phyloP scores from a whole-genome alignment of 2,329 filamentous ascomycete genomes.

The Moelleriella libera region DNA sequence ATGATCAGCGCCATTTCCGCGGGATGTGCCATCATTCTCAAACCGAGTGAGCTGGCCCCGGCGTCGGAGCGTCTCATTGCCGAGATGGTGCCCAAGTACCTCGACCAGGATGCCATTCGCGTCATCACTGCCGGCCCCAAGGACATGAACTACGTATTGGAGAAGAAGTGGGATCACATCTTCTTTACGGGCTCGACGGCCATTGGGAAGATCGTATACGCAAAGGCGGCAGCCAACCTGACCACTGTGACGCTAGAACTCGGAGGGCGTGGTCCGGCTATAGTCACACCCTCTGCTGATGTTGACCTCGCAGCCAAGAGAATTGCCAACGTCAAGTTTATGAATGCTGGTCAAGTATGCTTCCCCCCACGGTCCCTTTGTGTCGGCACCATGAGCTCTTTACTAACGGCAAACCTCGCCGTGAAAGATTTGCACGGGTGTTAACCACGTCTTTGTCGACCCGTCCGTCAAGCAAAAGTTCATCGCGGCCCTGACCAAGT shows the following conservation, averaged over 20 bases:
- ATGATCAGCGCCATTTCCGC: conserved; percentile 27
- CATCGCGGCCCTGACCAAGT: conserved; percentile 16
- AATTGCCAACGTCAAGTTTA: conserved; percentile 25
- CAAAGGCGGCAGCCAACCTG: conserved; percentile 28
- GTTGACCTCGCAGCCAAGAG: conserved; percentile 26
- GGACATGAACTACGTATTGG: conserved; percentile 21
- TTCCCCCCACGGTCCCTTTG: background rate
- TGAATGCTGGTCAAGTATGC: conserved; percentile 21
- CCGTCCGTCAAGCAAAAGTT: conserved; percentile 22
- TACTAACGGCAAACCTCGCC: no score
- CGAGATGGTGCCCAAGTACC: conserved; percentile 24
- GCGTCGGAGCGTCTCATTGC: conserved; percentile 20
- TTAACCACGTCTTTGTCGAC: conserved; percentile 30
- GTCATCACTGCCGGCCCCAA: conserved; percentile 20
- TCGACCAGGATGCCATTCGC: conserved; percentile 22
- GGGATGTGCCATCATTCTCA: conserved; percentile 24
- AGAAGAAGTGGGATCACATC: conserved; percentile 25
- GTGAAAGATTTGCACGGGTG: conserved; percentile 11
- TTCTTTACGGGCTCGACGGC: conserved; percentile 28
- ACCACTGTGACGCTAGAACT: conserved; percentile 29
- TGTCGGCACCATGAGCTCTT: background rate
- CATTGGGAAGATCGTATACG: conserved; percentile 21
- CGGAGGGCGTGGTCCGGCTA: conserved; percentile 28
- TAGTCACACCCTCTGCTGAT: conserved; percentile 25
- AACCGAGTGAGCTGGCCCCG: conserved; percentile 26